Percentiles rank a stretch among this genome's conserved stretches.
phyloP scores from a whole-genome alignment of 2,329 filamentous ascomycete species.

The Triangularia setosa region DNA sequence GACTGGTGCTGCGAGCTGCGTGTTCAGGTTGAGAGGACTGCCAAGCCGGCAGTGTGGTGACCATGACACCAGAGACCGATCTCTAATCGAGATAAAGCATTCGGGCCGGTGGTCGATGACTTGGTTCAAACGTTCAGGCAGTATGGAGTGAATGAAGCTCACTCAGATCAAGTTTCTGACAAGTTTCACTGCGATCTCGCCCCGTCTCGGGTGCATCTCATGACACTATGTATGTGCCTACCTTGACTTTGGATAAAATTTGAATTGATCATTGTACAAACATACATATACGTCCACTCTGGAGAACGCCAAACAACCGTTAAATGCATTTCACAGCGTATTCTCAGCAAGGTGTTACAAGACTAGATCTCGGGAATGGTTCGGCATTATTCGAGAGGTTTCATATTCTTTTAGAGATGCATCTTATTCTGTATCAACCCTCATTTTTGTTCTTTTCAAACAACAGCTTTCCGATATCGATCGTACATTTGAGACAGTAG shows the following conservation, averaged over 20 bases:
- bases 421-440: no score
- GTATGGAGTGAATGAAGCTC: not conserved
- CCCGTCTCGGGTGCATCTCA: not conserved
- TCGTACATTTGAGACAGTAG: no score
- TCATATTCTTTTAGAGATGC: no score
- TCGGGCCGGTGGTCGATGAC: not conserved
- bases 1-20: not conserved
- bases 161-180: not conserved
- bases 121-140: not conserved
- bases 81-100: not conserved
- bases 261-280: no score
- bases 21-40: not conserved
- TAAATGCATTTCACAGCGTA: no score
- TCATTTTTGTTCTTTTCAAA: no score
- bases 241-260: not conserved
- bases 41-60: not conserved
- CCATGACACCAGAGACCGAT: not conserved
- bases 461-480: no score
- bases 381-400: no score
- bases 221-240: not conserved
- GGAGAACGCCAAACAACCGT: no score
- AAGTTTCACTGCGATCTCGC: not conserved
- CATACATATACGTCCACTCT: no score
- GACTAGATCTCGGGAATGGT: no score
- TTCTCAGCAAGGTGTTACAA: no score